These are phyloP conservation scores for Yamadazyma buinensis DNA, from an alignment of 1,139 yeast species.

Conservation along the genomic window DNA sequence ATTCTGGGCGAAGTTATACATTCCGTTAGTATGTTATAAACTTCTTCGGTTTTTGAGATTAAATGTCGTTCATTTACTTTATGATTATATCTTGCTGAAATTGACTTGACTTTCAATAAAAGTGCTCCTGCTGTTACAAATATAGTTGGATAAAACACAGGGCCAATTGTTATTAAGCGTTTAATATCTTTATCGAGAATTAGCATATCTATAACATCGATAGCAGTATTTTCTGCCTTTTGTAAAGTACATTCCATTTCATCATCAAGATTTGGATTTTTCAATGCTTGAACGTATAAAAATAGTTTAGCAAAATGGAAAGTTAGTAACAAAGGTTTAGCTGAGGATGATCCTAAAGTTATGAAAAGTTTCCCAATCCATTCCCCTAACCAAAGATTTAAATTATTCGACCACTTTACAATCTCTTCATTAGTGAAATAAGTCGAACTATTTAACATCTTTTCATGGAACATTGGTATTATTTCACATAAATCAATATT, in stretches of 20 bases:
- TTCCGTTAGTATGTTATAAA: constrained; percentile 1
- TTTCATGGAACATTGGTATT: constrained; percentile 6
- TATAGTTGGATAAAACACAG: constrained; percentile 8
- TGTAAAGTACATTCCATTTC: not conserved
- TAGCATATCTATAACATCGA: constrained; percentile 8
- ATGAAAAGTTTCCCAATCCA: constrained; percentile 8
- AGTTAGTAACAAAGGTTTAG: constrained; percentile 6
- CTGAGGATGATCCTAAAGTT: constrained; percentile 6
- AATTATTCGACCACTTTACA: constrained; percentile 3
- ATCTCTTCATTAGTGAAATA: constrained; percentile 3
- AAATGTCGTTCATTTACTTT: constrained; percentile 4
- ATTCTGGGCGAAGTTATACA: constrained; percentile 2
- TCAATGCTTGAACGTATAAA: constrained; percentile 7
- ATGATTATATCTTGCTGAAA: constrained; percentile 2
- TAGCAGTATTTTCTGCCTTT: constrained; percentile 6
- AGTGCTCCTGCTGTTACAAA: constrained; percentile 8
- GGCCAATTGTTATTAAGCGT: constrained; percentile 7
- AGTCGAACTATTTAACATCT: not conserved
- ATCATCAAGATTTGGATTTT: not conserved
- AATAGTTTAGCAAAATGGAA: constrained; percentile 8
- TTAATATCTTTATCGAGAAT: constrained; percentile 6
- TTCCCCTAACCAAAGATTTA: constrained; percentile 9
- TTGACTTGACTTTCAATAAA: constrained; percentile 6
- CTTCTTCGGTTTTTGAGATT: constrained; percentile 4
- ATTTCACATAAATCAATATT: constrained; percentile 9